phyloP scores from a whole-genome alignment of 176 grass and related monocot species.

The Raddia distichophylla region DNA sequence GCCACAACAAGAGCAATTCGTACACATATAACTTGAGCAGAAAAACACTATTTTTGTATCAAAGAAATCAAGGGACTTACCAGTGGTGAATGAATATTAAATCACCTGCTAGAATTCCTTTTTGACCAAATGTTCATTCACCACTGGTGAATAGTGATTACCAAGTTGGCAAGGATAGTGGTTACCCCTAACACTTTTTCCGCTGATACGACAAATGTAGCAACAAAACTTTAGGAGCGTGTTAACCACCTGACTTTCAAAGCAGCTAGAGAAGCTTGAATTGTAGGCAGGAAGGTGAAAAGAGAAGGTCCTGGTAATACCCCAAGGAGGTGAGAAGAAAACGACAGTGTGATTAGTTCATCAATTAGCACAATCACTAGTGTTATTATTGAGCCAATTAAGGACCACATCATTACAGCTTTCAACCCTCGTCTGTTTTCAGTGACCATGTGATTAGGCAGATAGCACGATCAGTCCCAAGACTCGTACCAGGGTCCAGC shows the following conservation, averaged over 20 bases:
- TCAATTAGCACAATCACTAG: neutral
- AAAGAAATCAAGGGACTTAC: too few species aligned
- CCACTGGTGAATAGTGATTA: neutral
- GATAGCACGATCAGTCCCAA: neutral
- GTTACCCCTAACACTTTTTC: neutral
- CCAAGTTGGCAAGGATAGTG: neutral
- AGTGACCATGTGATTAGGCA: neutral
- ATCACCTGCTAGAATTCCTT: neutral
- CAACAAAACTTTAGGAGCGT: neutral
- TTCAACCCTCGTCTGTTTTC: neutral
- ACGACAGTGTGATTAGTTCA: neutral
- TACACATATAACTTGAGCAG: neutral
- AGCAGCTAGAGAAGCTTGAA: neutral
- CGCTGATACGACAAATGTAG: neutral
- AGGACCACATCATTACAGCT: neutral
- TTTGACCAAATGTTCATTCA: neutral
- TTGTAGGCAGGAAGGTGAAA: neutral
- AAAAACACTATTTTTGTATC: neutral
- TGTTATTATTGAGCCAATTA: neutral
- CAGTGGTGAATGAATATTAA: too few species aligned
- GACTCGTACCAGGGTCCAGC: too few species aligned
- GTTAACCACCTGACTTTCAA: neutral
- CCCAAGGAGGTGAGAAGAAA: neutral
- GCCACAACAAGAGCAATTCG: too few species aligned
- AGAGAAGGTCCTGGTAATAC: neutral